A percentile compares a stretch with the other conserved stretches of the same genome.
These are phyloP conservation scores for Xylaria polymorpha DNA, from an alignment of 2,329 filamentous ascomycete genomes.

Conservation along the genomic window DNA sequence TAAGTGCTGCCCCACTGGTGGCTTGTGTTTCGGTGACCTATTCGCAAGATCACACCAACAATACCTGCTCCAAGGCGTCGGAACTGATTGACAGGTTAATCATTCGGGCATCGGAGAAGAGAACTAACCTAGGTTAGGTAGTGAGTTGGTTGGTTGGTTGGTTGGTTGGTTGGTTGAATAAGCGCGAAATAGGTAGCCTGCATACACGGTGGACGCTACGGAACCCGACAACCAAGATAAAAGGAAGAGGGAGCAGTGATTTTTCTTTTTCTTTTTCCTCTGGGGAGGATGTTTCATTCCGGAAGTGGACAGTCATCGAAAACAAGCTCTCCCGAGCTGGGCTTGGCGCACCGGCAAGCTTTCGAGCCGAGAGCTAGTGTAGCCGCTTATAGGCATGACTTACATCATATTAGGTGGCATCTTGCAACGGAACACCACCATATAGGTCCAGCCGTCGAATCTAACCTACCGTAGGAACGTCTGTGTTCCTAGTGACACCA, in stretches of 20 bases:
- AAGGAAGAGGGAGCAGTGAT: background rate
- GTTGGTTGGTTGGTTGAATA: background rate
- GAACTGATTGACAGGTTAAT: background rate
- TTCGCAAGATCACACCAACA: background rate
- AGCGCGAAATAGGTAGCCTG: background rate
- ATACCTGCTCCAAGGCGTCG: conserved; percentile 5
- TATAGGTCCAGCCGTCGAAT: background rate
- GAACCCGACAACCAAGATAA: background rate
- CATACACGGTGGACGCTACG: background rate
- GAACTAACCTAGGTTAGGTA: background rate
- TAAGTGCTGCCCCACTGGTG: background rate
- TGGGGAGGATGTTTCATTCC: conserved; percentile 21
- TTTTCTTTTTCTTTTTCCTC: conserved; percentile 21
- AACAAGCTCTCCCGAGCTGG: background rate
- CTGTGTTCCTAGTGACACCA: background rate
- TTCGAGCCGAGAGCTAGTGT: conserved; percentile 38
- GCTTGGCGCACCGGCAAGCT: conserved; percentile 39
- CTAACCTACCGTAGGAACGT: conserved; percentile 1
- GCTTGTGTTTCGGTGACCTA: conserved; percentile 12
- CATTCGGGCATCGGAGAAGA: background rate
- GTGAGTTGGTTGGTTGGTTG: background rate
- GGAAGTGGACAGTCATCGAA: conserved; percentile 15
- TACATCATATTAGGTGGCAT: conserved; percentile 22
- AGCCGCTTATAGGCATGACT: conserved; percentile 30
- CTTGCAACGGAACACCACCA: conserved; percentile 4